phyloP scores from a whole-genome alignment of 208 protist genomes.

The Porcisia hertigi region DNA sequence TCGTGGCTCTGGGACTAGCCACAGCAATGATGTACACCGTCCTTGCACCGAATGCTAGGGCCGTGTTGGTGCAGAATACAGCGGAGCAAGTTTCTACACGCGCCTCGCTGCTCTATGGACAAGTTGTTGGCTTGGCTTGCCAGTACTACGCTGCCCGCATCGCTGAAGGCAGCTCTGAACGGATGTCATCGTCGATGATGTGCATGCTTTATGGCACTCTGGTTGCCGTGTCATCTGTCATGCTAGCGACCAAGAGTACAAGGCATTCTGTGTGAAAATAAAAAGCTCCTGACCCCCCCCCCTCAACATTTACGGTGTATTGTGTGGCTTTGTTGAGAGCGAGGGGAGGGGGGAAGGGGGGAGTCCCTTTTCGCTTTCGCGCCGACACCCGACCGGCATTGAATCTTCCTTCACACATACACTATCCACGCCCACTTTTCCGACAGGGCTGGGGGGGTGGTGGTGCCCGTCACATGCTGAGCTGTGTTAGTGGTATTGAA shows the following conservation, averaged over 20 bases:
- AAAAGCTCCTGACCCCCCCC: too few relatives aligned
- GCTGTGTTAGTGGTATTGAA: too few relatives aligned
- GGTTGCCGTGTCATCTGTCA: neutral
- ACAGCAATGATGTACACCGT: neutral
- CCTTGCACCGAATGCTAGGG: neutral
- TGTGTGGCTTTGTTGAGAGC: neutral
- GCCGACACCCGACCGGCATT: neutral
- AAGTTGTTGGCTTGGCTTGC: slow-evolving; percentile 3
- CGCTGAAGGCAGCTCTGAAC: slow-evolving; percentile 10
- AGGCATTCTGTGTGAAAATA: neutral
- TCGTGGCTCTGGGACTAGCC: neutral
- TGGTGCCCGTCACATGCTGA: too few relatives aligned
- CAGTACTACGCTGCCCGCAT: slow-evolving; percentile 29
- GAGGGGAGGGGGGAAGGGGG: neutral
- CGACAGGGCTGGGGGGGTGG: too few relatives aligned
- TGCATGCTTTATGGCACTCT: neutral
- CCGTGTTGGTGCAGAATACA: neutral
- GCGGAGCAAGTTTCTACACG: slow-evolving; percentile 7
- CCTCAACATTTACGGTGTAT: neutral
- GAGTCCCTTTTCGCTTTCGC: neutral
- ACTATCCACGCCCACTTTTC: too few relatives aligned
- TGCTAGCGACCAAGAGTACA: slow-evolving; percentile 11
- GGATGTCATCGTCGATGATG: slow-evolving; percentile 4
- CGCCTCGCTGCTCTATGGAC: slow-evolving; percentile 7
- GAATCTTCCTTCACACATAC: neutral